Conservation (phyloP, 2,329 filamentous ascomycete species). For the Aspergillus glaucus region DNA sequence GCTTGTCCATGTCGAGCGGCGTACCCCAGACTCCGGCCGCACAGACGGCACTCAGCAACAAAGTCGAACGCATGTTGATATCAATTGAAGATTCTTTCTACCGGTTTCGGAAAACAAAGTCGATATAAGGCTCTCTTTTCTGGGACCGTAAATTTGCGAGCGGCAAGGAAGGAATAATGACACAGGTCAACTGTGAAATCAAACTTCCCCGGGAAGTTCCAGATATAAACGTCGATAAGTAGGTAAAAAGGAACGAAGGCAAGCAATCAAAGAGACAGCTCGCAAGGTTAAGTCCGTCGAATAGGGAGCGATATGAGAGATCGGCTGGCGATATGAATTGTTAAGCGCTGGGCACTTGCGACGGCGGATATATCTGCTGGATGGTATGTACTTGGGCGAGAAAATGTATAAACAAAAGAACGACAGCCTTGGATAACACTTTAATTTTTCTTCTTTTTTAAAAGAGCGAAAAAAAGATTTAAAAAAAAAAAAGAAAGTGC, state of each 20-base stretch:
- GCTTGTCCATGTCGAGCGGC: conserved; percentile 30
- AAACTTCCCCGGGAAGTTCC: conserved; percentile 35
- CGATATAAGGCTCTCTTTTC: conserved; percentile 2
- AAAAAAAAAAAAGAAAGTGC: conserved; percentile 4
- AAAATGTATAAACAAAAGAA: conserved; percentile 20
- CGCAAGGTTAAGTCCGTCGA: background rate
- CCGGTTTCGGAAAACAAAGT: background rate
- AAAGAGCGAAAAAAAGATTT: conserved; percentile 20
- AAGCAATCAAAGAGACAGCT: background rate
- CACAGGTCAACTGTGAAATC: conserved; percentile 28
- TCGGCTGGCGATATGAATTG: conserved; percentile 5
- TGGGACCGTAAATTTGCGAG: background rate
- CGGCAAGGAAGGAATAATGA: conserved; percentile 5
- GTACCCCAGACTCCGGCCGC: conserved; percentile 28
- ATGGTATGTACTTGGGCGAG: conserved; percentile 9
- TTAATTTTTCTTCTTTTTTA: conserved; percentile 10
- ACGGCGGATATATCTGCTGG: conserved; percentile 31
- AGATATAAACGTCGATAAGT: background rate
- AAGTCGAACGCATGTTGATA: conserved; percentile 27
- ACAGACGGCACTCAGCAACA: conserved; percentile 31
- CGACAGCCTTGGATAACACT: conserved; percentile 26
- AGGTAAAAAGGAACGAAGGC: background rate
- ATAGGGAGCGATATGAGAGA: background rate
- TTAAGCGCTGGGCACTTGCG: conserved; percentile 3
- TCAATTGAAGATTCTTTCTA: conserved; percentile 2